phyloP scores from a whole-genome alignment of 169 alveolate genomes.

The Amoebophrya sp. region DNA sequence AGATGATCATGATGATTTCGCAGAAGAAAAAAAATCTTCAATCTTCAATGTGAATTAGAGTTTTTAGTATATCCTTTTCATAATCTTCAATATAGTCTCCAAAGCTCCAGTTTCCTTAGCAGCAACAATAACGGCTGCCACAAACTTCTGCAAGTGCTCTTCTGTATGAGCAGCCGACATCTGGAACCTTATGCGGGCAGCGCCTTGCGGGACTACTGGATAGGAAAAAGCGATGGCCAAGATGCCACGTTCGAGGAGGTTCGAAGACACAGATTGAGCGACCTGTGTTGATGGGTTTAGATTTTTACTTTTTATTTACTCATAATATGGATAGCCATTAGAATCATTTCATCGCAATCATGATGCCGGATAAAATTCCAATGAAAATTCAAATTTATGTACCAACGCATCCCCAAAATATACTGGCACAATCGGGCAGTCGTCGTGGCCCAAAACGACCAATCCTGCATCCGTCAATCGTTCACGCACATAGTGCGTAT shows the following conservation, averaged over 20 bases:
- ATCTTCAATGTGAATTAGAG: not conserved
- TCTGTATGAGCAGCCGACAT: slow-evolving; percentile 53
- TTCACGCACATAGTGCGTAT: slow-evolving; percentile 48
- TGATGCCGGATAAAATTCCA: not conserved
- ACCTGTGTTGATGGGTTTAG: not conserved
- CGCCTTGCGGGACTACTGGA: slow-evolving; percentile 60
- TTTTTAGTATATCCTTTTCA: not conserved
- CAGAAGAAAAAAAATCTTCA: not conserved
- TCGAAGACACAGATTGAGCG: slow-evolving; percentile 51
- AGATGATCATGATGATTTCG: not conserved
- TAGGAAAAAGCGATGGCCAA: slow-evolving; percentile 55
- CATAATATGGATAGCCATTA: not conserved
- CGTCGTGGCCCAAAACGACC: slow-evolving; percentile 50
- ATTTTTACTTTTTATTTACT: not conserved
- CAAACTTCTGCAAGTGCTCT: slow-evolving; percentile 51
- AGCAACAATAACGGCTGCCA: slow-evolving; percentile 51
- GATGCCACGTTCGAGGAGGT: slow-evolving; percentile 42
- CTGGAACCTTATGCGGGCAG: slow-evolving; percentile 57
- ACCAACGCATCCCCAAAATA: slow-evolving; percentile 53
- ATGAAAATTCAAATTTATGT: not conserved
- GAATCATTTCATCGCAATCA: not conserved
- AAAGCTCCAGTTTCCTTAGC: slow-evolving; percentile 38
- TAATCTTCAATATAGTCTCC: not conserved
- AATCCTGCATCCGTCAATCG: slow-evolving; percentile 54
- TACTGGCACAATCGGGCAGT: slow-evolving; percentile 58